Conservation (phyloP, 768 basidiomycete genomes). For the Paxillus involutus region DNA sequence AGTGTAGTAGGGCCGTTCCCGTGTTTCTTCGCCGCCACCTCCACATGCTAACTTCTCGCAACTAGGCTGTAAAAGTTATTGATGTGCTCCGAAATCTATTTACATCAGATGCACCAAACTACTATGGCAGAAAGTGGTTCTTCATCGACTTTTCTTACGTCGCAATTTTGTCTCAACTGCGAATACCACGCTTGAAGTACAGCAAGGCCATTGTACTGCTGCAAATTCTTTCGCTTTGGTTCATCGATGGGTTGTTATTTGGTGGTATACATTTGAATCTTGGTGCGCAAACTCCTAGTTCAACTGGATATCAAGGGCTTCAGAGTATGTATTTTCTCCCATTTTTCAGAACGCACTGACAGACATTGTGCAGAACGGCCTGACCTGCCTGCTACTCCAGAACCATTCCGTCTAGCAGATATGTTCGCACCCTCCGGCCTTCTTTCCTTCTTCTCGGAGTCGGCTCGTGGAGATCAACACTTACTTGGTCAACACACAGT, state of each 20-base stretch:
- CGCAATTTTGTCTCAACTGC: conserved; percentile 54
- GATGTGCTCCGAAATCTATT: conserved; percentile 63
- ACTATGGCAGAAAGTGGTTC: conserved; percentile 68
- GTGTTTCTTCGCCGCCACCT: neutral
- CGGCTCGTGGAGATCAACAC: conserved; percentile 49
- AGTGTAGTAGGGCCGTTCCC: conserved; percentile 10
- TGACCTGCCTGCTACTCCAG: conserved; percentile 43
- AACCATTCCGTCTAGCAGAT: conserved; percentile 48
- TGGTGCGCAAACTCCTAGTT: conserved; percentile 23
- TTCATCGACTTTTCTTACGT: conserved; percentile 65
- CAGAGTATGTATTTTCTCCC: conserved; percentile 30
- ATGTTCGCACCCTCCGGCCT: conserved; percentile 52
- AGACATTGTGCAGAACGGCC: conserved; percentile 25
- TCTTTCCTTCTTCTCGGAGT: conserved; percentile 39
- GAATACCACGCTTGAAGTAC: conserved; percentile 75
- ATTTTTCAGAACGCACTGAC: neutral
- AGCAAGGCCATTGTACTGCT: conserved; percentile 60
- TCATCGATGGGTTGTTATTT: conserved; percentile 69
- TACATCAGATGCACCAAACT: conserved; percentile 40
- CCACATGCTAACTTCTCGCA: conserved; percentile 2
- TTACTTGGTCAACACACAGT: conserved; percentile 88
- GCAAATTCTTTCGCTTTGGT: conserved; percentile 60
- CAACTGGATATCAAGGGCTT: conserved; percentile 19
- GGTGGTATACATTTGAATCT: conserved; percentile 66
- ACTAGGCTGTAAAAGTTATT: conserved; percentile 72